Conservation (phyloP, 1,284 basidiomycete species). For the Cutaneotrichosporon sp. region DNA sequence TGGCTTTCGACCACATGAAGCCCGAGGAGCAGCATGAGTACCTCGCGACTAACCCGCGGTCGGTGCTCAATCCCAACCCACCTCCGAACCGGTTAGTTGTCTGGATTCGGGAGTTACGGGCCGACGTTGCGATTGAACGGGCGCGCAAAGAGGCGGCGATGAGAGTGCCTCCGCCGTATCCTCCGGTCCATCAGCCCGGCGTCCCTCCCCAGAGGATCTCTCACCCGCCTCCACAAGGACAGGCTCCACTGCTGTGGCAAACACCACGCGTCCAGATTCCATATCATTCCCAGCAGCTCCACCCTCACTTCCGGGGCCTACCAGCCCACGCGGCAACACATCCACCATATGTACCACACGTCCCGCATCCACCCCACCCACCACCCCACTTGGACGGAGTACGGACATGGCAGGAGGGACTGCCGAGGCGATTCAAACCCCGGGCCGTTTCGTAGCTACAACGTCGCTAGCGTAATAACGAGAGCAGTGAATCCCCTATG, state of each 20-base stretch:
- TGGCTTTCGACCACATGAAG: constrained; percentile 41
- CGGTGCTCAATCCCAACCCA: constrained; percentile 33
- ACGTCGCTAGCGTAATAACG: neutral
- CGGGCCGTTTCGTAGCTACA: neutral
- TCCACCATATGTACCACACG: neutral
- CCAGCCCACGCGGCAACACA: too few relatives aligned
- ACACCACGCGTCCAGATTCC: too few relatives aligned
- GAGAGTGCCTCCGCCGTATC: too few relatives aligned
- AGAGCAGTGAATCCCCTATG: neutral
- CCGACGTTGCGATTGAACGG: neutral
- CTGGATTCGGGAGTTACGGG: neutral
- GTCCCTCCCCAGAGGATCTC: too few relatives aligned
- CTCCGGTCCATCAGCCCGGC: too few relatives aligned
- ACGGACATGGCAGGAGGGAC: neutral
- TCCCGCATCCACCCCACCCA: neutral
- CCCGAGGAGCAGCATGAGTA: constrained; percentile 39
- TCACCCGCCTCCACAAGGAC: too few relatives aligned
- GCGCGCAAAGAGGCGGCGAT: neutral
- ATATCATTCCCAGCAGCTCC: too few relatives aligned
- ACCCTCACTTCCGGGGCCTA: too few relatives aligned
- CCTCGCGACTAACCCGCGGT: constrained; percentile 37
- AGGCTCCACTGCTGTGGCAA: too few relatives aligned
- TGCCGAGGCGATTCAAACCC: neutral
- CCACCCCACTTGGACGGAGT: too few relatives aligned
- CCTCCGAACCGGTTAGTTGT: neutral